Conservation (phyloP, 2,329 filamentous ascomycete species). For the Diaporthe caulivora region DNA sequence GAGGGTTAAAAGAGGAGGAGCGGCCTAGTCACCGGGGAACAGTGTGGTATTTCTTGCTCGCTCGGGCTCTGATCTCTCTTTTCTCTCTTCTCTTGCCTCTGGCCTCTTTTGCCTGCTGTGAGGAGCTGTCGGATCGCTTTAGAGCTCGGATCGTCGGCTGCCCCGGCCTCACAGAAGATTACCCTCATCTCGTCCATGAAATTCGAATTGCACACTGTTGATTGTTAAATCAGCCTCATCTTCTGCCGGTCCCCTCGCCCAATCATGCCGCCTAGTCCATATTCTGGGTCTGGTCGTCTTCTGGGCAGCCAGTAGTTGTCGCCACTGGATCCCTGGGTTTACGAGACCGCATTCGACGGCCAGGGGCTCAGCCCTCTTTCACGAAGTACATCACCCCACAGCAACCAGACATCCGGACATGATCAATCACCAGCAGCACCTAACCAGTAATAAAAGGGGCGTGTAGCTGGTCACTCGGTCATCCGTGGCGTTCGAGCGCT, state of each 20-base stretch:
- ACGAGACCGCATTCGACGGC: neutral
- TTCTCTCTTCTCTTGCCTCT: neutral
- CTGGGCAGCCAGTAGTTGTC: neutral
- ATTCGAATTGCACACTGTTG: neutral
- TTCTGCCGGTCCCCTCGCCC: neutral
- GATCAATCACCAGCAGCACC: neutral
- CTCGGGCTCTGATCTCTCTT: neutral
- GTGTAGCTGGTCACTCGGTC: neutral
- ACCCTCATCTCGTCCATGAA: conserved; percentile 1
- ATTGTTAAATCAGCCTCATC: conserved; percentile 5
- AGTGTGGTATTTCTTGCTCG: neutral
- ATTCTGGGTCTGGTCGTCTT: neutral
- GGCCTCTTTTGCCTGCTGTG: neutral
- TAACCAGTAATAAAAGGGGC: no score
- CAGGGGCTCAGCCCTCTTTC: neutral
- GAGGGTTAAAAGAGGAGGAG: neutral
- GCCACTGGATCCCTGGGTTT: neutral
- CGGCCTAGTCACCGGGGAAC: neutral
- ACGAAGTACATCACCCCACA: neutral
- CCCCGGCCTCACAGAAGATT: conserved; percentile 11
- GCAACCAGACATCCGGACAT: neutral
- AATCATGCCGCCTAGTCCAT: neutral
- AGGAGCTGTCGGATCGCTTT: neutral
- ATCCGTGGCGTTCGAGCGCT: neutral
- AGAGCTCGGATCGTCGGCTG: conserved; percentile 6